Base-by-base conservation (phyloP, 495 filamentous ascomycete genomes). In the Daldinia childiae region DNA sequence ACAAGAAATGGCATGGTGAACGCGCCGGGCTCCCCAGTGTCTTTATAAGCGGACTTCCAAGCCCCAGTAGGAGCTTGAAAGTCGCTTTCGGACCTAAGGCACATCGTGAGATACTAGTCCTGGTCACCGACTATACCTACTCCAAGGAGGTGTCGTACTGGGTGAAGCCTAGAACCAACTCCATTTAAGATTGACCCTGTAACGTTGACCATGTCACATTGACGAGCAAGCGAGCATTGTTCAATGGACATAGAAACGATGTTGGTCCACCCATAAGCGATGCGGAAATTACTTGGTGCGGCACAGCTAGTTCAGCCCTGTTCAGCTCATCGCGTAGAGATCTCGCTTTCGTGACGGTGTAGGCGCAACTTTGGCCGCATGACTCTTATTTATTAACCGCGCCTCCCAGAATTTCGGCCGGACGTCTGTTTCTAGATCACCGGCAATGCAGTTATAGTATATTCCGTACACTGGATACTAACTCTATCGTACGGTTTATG, bases 231-330 rank as follows among this genome's bases (percentile, higher is more conserved):
- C 41, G 38, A 51, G 50, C 58, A 6, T 11, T 27, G 54, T 62
- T 41, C 19, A 30, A 7, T 29, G 65, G 58, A 15, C 38, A 19
- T 6, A 6, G 27, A 45, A 48, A 45, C 38, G 8, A 52, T 6
- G 30, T 11, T 9, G 57, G 14, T 51, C 58, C 58, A 38, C 66
- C 21, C 5, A 14, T 48, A 48, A 48, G 26, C 26, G 26, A 26
- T 8, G 57, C 21, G 51, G 6, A 32, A 58, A 68, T 62, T 62
- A 51, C 58, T 19, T 4, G 6, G 41, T 59, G 52, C 59, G 66
- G 66, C 66, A 27, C 59, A 64, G 66, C 34, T 54, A 38, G 24
- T 29, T 56, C 52, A 69, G 58, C 66, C 34, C 51, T 48, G 41
- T 29, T 39, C 51, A 57, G 50, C 51, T 26, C 51, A 5, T 21